Base-by-base conservation (phyloP, 306 rosid species). In the Heteromeles arbutifolia region DNA sequence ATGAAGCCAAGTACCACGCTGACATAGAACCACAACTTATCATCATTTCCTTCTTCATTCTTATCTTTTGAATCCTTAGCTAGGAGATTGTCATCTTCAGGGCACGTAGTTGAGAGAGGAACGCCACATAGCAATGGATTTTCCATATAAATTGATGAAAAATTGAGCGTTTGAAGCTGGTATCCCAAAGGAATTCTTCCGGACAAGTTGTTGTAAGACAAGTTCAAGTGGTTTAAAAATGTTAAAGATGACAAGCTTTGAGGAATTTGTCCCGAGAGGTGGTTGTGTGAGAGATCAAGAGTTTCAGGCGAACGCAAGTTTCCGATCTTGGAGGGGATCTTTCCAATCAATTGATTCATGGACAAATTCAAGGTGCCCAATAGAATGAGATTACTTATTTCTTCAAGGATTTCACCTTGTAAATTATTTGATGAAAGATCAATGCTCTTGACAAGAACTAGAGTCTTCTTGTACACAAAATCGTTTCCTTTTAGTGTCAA, bases 281-380 rank as follows among this genome's bases (percentile, higher is more conserved):
- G 53, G 28, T 67, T 54, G 6, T 48, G 5, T 15, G 58, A 68
- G 57, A 68, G 13, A 32, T 39, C 59, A 34, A 54, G 65, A 58
- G 43, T 67, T 54, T 76, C 58, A 0, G 67, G 19, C 10, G 0
- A 0, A 32, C 0, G 21, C 43, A 67, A 0, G 19, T 22, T 29
- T 37, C 31, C 41, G 8, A 76, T 37, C 43, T 10, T 76, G 0
- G 19, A n/a, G 0, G 67, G 74, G 10, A 76, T 76, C 3, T 56
- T 76, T 4, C 79, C 31, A 0, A 11, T 76, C 2, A 76, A 19
- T 7, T 53, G 58, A 76, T 76, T 76, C n/a, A 34, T 34, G 0
- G 79, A 76, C n/a, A 67, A 56, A 39, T 76, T 76, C 57, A 76
- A 54, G 39, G 72, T 31, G 8, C 41, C n/a, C 12, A 29, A 17